Evolutionary conservation across 1,284 basidiomycete genomes (phyloP), one percentile per base, ranked within the genome.

Genomic region (Ustilago tritici): DNA sequence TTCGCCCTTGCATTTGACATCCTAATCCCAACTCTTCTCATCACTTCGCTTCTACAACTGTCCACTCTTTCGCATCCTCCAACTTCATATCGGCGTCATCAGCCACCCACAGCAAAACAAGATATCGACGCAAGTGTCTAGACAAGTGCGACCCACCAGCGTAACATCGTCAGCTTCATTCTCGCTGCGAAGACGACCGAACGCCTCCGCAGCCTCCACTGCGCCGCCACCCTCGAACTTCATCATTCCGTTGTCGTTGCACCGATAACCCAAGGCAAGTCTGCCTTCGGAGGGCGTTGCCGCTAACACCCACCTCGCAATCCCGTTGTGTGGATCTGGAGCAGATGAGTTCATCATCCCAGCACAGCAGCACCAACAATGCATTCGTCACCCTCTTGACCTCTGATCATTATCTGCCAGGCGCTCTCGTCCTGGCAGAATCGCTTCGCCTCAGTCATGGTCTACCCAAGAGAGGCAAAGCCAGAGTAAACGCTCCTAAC

Each of bases 361-460:
- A 56, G 31, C 52, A 43, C 32, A 60, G 28, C 53, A 50, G 55
- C 52, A 56, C 59, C 32, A 65, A 63, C 82, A 94, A 83, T 73
- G 84, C 85, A 49, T 82, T 83, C 55, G 82, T 84, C 52, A 95
- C 95, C 40, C 92, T 98, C 77, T 88, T 98, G 83, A 95, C 95
- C 56, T 93, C 93, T 40, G 92, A 95, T 84, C 89, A 90, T 23
- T 99, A 98, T 87, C 91, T 98, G 53, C 94, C 95, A 43, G 96
- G 96, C 63, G 94, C 93, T 23, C 91, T 98, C 75, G 91, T 93
- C 64, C 89, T 95, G 77, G 92, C 91, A 41, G 92, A 93, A 64
- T 93, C 95, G 23, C 93, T 83, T 7, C 76, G 80, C 34, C 66
- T 74, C 46, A 70, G 61, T n/a, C 81, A 83, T 68, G 62, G 63